Conservation (phyloP, 2,329 filamentous ascomycete genomes). For the Davidsoniella eucalypti region DNA sequence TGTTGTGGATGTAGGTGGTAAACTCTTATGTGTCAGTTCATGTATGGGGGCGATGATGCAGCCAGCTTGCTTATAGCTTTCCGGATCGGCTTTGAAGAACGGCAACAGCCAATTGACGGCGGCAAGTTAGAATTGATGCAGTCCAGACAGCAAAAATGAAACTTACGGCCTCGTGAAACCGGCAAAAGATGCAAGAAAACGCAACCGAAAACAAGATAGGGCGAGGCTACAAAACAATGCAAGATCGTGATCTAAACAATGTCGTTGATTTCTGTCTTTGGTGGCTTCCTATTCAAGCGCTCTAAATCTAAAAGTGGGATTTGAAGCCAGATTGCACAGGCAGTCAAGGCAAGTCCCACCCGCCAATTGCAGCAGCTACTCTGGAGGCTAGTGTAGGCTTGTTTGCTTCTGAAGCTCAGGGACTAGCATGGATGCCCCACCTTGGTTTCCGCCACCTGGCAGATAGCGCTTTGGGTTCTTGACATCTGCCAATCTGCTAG, state of each 20-base stretch:
- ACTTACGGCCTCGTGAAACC: background rate
- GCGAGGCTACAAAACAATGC: background rate
- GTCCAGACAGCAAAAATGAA: slow-evolving; percentile 9
- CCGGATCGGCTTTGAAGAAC: background rate
- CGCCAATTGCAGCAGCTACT: slow-evolving; percentile 2
- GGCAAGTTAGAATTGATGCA: background rate
- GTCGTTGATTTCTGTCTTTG: background rate
- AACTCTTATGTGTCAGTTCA: background rate
- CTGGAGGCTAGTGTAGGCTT: background rate
- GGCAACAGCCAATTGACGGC: no score
- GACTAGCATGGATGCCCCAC: background rate
- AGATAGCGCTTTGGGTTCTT: background rate
- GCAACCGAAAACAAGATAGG: background rate
- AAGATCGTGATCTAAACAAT: background rate
- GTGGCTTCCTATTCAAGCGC: background rate
- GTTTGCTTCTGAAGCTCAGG: background rate
- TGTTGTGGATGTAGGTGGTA: background rate
- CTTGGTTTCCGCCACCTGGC: background rate
- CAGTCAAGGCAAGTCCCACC: slow-evolving; percentile 1
- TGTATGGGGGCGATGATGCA: background rate
- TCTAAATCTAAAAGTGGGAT: slow-evolving; percentile 15
- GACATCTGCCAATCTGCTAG: background rate
- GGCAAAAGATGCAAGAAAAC: slow-evolving; percentile 6
- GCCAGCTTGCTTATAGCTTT: background rate
- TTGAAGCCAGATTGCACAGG: slow-evolving; percentile 31